These are phyloP conservation scores for Pythium rishiriense DNA, from an alignment of 352 stramenopile genomes.

Conservation along the genomic window DNA sequence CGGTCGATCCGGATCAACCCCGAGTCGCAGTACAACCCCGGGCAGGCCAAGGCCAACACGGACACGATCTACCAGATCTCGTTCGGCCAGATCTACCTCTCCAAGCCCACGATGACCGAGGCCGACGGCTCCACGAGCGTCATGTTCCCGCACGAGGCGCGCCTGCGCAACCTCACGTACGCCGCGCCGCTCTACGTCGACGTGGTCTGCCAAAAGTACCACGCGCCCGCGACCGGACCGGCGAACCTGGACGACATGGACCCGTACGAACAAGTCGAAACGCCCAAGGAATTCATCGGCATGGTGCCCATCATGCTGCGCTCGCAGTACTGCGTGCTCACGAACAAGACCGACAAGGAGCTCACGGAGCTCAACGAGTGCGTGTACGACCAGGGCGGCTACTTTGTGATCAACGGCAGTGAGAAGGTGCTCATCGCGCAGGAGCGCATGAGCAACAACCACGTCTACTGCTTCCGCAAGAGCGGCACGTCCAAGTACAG, in stretches of 20 bases:
- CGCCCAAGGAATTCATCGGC: slow-evolving; percentile 95
- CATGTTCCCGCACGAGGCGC: slow-evolving; percentile 99
- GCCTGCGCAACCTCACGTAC: slow-evolving; percentile 99
- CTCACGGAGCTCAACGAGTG: slow-evolving; percentile 97
- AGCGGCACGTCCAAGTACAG: slow-evolving; percentile 96
- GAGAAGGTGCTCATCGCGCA: slow-evolving; percentile 99
- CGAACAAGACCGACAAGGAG: slow-evolving; percentile 91
- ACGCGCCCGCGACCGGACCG: slow-evolving; percentile 55
- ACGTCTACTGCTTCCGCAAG: slow-evolving; percentile 99
- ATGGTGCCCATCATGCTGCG: slow-evolving; percentile 99
- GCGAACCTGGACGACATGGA: slow-evolving; percentile 87
- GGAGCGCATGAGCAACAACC: slow-evolving; percentile 99
- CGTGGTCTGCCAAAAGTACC: slow-evolving; percentile 94
- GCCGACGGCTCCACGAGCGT: slow-evolving; percentile 96
- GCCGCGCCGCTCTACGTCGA: slow-evolving; percentile 98
- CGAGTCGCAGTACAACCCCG: slow-evolving; percentile 95
- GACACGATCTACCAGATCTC: slow-evolving; percentile 95
- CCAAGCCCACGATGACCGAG: slow-evolving; percentile 96
- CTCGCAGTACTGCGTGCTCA: slow-evolving; percentile 96
- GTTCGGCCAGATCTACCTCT: slow-evolving; percentile 99
- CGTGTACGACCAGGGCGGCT: slow-evolving; percentile 99
- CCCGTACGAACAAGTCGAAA: slow-evolving; percentile 86
- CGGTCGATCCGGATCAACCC: slow-evolving; percentile 96
- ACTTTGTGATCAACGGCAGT: slow-evolving; percentile 99
- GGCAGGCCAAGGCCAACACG: slow-evolving; percentile 91